Base-by-base conservation (phyloP, 2,329 filamentous ascomycete genomes). In the Pseudogymnoascus sp. region DNA sequence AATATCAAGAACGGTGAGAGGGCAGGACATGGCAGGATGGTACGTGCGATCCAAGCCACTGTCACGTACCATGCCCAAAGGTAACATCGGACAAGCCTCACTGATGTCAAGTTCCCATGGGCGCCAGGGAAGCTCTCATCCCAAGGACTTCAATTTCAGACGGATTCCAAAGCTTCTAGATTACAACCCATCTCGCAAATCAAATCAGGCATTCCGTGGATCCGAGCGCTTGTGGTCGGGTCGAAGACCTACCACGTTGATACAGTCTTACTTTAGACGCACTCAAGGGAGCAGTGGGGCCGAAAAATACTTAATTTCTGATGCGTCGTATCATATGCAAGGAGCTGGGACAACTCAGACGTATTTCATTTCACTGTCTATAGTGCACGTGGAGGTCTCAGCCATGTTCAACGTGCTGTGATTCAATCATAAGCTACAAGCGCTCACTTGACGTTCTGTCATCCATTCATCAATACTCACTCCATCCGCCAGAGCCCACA, bases 11-110 rank as follows among this genome's bases (percentile, higher is more conserved):
- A 34, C 16, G 6, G 26, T 31, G 26, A n/a, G 11, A 26, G 21
- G 18, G 8, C 45, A 51, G 23, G 45, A 16, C 26, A 54, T 54
- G 47, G 5, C n/a, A 12, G 26, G 51, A 57, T 31, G 29, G n/a
- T 57, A 57, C 51, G 29, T 31, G 29, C 51, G 29, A 34, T 18
- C 16, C 51, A 57, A 54, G 51, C 51, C 26, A 34, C 51, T 57
- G 51, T 57, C 51, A 57, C 51, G 51, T 57, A 57, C 51, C 51
- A 57, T 57, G 51, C 26, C 26, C 29, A 57, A 34, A 31, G n/a
- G 51, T 57, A 57, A 18, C 51, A 57, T 57, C 29, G 12, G n/a
- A 7, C 51, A 57, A 57, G 51, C 51, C 51, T 18, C 26, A 18
- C 26, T 34, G 51, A 34, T 34, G 16, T 31, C 26, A 7, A 12